phyloP scores from a whole-genome alignment of 768 basidiomycete genomes.

The Phylloporus rhodoxanthus region DNA sequence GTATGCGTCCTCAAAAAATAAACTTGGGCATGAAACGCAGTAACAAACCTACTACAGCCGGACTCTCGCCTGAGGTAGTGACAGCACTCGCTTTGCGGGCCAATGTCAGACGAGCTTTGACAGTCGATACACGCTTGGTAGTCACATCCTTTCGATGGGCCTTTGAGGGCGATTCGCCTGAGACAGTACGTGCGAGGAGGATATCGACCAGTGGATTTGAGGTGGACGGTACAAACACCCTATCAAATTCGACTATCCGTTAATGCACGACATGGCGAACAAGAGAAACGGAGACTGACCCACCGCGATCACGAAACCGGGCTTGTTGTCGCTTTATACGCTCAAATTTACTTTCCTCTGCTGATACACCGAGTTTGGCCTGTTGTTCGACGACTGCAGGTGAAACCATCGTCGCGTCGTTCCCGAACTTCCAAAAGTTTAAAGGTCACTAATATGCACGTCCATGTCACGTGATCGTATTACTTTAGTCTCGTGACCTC shows the following conservation, averaged over 20 bases:
- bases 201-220: constrained; percentile 48
- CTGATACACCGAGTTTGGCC: constrained; percentile 29
- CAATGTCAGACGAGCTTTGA: constrained; percentile 1
- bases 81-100: not conserved
- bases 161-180: constrained; percentile 43
- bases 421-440: not conserved
- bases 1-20: not conserved
- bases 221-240: constrained; percentile 49
- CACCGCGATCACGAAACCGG: constrained; percentile 63
- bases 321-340: constrained; percentile 59
- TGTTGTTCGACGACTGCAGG: constrained; percentile 13
- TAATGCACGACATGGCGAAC: not conserved
- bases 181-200: constrained; percentile 44
- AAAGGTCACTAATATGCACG: not conserved
- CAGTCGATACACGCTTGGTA: constrained; percentile 1
- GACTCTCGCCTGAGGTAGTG: not conserved
- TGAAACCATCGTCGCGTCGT: constrained; percentile 11
- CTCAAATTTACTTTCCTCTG: constrained; percentile 56
- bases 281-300: constrained; percentile 34
- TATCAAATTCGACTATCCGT: constrained; percentile 15
- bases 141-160: not conserved
- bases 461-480: not conserved
- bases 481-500: not conserved
- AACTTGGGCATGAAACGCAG: no score
- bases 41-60: constrained; percentile 13